Evolutionary conservation across 768 basidiomycete genomes (phyloP).

Genomic region (Cyclocybe aegerita): DNA sequence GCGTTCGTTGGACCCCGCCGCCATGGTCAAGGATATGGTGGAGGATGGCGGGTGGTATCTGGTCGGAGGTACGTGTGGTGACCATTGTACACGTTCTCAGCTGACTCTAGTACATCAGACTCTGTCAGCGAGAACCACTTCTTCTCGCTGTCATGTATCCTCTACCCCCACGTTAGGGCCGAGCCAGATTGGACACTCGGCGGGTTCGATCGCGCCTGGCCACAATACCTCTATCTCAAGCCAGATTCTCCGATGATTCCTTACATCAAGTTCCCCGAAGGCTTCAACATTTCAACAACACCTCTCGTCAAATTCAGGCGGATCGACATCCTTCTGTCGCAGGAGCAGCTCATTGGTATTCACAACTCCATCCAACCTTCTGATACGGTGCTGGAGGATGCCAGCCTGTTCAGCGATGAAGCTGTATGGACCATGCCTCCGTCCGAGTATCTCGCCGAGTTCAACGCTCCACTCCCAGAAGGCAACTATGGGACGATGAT

Average conservation of each 20-base stretch:
- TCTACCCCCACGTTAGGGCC: conserved; percentile 67
- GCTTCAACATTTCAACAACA: conserved; percentile 55
- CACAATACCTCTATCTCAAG: conserved; percentile 62
- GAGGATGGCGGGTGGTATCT: conserved; percentile 72
- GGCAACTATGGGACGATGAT: conserved; percentile 61
- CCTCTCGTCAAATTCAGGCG: conserved; percentile 68
- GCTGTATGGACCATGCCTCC: conserved; percentile 51
- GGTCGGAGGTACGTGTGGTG: conserved; percentile 48
- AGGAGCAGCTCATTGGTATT: conserved; percentile 45
- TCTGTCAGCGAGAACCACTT: conserved; percentile 74
- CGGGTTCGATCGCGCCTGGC: conserved; percentile 63
- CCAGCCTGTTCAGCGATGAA: conserved; percentile 57
- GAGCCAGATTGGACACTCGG: conserved; percentile 59
- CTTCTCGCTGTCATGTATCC: conserved; percentile 66
- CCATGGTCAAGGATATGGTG: conserved; percentile 56
- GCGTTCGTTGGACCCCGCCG: conserved; percentile 37
- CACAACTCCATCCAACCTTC: conserved; percentile 36
- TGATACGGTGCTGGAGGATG: conserved; percentile 19
- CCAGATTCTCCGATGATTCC: conserved; percentile 50
- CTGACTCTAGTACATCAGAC: conserved; percentile 33
- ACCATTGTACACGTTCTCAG: background rate
- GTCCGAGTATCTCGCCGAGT: conserved; percentile 49
- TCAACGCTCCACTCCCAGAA: conserved; percentile 45
- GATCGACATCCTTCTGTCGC: conserved; percentile 55
- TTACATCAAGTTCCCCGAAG: conserved; percentile 41